Evolutionary conservation across 139 green algal species (phyloP).

Genomic region (Edaphochlamys debaryana): DNA sequence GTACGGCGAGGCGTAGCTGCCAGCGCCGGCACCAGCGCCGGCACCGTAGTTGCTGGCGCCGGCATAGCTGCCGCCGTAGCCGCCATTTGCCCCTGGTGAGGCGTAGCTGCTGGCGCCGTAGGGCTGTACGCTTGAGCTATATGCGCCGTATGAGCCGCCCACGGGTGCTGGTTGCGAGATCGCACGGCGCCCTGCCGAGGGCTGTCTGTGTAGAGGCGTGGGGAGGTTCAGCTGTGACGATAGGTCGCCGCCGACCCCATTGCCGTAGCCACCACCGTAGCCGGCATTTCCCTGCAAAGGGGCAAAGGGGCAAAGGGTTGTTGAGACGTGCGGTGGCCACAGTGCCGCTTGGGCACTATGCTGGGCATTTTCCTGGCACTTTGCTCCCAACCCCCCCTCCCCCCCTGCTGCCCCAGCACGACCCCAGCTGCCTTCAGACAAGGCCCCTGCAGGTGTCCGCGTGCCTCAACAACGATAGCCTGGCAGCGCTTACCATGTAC

Average conservation of each 20-base stretch:
- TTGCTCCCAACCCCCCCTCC: no score
- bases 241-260: constrained; percentile 1
- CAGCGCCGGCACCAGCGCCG: not conserved
- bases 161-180: constrained; percentile 23
- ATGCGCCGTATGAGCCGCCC: not conserved
- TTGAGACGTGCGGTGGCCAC: no score
- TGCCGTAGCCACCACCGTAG: constrained; percentile 7
- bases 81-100: not conserved
- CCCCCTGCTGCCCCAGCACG: no score
- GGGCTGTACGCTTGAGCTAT: constrained; percentile 3
- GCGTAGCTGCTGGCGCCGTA: not conserved
- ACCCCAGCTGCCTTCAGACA: no score
- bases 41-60: not conserved
- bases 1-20: not conserved
- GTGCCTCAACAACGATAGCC: no score
- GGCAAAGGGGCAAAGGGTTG: no score
- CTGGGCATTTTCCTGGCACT: no score
- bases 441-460: no score
- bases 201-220: not conserved
- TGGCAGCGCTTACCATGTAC: no score
- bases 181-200: constrained; percentile 21
- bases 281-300: no score
- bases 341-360: no score
- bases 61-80: not conserved
- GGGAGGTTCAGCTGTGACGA: constrained; percentile 38